A percentile compares a stretch with the other conserved stretches of the same genome.
These are phyloP conservation scores for Starmerella bacillaris DNA, from an alignment of 805 yeast species.

Conservation along the genomic window DNA sequence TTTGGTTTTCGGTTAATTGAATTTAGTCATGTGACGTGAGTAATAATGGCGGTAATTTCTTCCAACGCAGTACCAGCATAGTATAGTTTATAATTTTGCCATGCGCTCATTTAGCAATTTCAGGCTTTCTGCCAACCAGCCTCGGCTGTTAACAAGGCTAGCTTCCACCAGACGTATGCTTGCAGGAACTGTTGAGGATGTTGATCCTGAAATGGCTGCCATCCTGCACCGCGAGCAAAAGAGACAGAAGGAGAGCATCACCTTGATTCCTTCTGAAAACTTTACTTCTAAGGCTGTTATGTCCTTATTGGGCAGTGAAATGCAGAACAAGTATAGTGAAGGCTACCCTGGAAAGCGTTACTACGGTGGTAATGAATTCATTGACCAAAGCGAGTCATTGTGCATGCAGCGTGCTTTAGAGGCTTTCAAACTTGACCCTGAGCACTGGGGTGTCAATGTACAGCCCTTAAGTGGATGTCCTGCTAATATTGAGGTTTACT, in stretches of 20 bases:
- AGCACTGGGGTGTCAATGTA: conserved; percentile 92
- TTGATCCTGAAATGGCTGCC: conserved; percentile 67
- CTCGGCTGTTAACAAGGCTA: too few relatives aligned
- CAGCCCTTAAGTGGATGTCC: conserved; percentile 94
- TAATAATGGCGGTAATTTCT: too few relatives aligned
- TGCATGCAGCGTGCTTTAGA: conserved; percentile 85
- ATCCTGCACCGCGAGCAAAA: conserved; percentile 59
- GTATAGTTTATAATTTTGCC: too few relatives aligned
- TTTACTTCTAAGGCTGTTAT: conserved; percentile 90
- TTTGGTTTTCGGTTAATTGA: too few relatives aligned
- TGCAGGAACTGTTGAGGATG: conserved; percentile 12
- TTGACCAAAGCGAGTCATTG: conserved; percentile 73
- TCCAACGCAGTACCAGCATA: too few relatives aligned
- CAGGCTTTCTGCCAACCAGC: too few relatives aligned
- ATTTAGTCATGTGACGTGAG: too few relatives aligned
- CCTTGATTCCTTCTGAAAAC: conserved; percentile 87
- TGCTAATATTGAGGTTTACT: conserved; percentile 83
- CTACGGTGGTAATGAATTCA: conserved; percentile 93
- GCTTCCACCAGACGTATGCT: conserved; percentile 13
- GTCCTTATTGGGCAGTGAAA: conserved; percentile 85
- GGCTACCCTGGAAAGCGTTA: conserved; percentile 97
- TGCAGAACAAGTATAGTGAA: conserved; percentile 96
- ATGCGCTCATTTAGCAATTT: too few relatives aligned
- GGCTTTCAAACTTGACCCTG: conserved; percentile 59
- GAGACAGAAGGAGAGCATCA: conserved; percentile 83